A percentile compares a stretch with the other conserved stretches of the same genome.
phyloP scores from a whole-genome alignment of 306 rosid species.

The Fragaria iinumae region DNA sequence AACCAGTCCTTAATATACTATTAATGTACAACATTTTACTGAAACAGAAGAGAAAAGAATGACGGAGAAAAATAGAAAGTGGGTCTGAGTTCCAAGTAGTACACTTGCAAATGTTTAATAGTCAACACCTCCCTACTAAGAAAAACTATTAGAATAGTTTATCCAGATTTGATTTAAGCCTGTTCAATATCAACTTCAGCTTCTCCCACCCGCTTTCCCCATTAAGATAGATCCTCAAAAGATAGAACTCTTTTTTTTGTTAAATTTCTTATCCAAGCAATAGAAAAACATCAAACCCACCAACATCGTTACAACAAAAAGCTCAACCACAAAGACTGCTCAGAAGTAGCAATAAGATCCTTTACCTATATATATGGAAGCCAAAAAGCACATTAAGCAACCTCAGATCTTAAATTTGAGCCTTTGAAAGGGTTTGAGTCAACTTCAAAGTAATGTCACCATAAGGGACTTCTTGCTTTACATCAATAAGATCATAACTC shows the following conservation, averaged over 20 bases:
- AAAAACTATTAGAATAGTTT: neutral
- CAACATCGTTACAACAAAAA: neutral
- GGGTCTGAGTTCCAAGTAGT: too few relatives aligned
- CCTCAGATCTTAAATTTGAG: slow-evolving; percentile 41
- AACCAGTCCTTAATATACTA: neutral
- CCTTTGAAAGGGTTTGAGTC: slow-evolving; percentile 47
- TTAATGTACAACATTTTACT: neutral
- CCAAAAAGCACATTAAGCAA: neutral
- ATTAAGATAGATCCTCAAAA: neutral
- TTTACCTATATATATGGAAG: slow-evolving; percentile 39
- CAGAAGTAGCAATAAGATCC: slow-evolving; percentile 2
- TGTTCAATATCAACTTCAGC: neutral
- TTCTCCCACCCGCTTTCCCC: neutral
- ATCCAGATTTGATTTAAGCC: neutral
- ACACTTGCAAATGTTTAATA: too few relatives aligned
- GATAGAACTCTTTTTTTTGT: neutral
- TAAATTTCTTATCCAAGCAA: too few relatives aligned
- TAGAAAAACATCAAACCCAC: neutral
- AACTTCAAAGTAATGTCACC: slow-evolving; percentile 65
- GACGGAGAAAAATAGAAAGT: too few relatives aligned
- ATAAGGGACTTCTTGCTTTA: slow-evolving; percentile 68
- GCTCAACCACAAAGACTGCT: neutral
- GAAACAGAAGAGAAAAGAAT: too few relatives aligned
- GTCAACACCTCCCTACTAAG: neutral
- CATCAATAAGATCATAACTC: slow-evolving; percentile 55